Evolutionary conservation across 2,329 filamentous ascomycete genomes (phyloP).

Genomic region (Xylaria sp.): DNA sequence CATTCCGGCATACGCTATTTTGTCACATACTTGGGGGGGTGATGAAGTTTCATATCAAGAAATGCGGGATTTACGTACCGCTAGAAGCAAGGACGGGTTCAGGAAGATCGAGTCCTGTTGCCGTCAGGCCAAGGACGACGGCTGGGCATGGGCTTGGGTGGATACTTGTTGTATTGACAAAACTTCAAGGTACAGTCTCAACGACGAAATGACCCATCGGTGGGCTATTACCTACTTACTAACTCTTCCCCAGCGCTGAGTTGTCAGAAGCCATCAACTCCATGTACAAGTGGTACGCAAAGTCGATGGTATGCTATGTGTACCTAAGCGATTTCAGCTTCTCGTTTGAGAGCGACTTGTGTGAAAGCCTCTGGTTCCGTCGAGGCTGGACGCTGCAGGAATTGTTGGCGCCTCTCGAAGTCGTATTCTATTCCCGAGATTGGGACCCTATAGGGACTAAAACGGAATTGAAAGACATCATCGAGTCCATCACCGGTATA

Average conservation of each 20-base stretch:
- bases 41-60: constrained; percentile 2
- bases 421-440: background rate
- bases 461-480: background rate
- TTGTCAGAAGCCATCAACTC: constrained; percentile 10
- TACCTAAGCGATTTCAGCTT: constrained; percentile 3
- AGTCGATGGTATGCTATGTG: constrained; percentile 2
- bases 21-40: background rate
- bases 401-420: background rate
- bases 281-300: constrained; percentile 9
- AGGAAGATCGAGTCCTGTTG: background rate
- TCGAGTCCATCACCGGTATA: constrained; percentile 1
- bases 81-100: background rate
- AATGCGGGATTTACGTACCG: background rate
- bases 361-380: background rate
- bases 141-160: background rate
- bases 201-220: too few species aligned
- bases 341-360: background rate
- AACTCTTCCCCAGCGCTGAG: background rate
- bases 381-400: constrained; percentile 11
- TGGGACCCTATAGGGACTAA: background rate
- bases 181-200: too few species aligned
- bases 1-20: background rate
- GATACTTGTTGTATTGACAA: background rate
- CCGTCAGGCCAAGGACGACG: background rate
- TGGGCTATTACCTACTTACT: too few species aligned